Evolutionary conservation across 441 rosid genomes (phyloP).

Genomic region (Daphne laureola): DNA sequence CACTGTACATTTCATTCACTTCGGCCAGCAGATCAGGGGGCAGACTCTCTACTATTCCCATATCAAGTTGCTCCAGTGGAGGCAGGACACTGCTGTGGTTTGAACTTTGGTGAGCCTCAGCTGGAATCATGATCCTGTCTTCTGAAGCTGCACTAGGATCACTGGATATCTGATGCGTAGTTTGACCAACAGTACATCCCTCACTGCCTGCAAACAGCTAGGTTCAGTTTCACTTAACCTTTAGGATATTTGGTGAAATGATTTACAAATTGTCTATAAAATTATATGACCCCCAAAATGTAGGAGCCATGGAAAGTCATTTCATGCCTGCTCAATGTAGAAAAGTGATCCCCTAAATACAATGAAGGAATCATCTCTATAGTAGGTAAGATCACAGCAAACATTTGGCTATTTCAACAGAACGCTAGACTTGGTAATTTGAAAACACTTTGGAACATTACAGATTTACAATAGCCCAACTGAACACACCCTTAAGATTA

Average conservation of each 20-base stretch:
- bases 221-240: not conserved
- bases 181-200: constrained; percentile 21
- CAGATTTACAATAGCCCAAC: too few relatives aligned
- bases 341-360: too few relatives aligned
- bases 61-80: constrained; percentile 62
- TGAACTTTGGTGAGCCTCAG: constrained; percentile 18
- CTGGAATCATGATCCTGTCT: constrained; percentile 24
- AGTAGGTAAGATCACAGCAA: too few relatives aligned
- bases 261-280: too few relatives aligned
- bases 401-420: too few relatives aligned
- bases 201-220: constrained; percentile 31
- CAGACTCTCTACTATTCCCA: constrained; percentile 76
- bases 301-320: too few relatives aligned
- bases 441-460: too few relatives aligned
- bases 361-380: too few relatives aligned
- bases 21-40: constrained; percentile 80
- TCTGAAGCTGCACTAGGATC: constrained; percentile 24
- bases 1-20: constrained; percentile 75
- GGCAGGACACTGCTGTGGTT: constrained; percentile 44
- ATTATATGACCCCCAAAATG: too few relatives aligned
- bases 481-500: too few relatives aligned
- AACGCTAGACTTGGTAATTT: too few relatives aligned
- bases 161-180: constrained; percentile 21
- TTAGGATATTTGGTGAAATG: not conserved
- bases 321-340: too few relatives aligned